Evolutionary conservation across 2,329 filamentous ascomycete species (phyloP).

Genomic region (Tolypocladium paradoxum): DNA sequence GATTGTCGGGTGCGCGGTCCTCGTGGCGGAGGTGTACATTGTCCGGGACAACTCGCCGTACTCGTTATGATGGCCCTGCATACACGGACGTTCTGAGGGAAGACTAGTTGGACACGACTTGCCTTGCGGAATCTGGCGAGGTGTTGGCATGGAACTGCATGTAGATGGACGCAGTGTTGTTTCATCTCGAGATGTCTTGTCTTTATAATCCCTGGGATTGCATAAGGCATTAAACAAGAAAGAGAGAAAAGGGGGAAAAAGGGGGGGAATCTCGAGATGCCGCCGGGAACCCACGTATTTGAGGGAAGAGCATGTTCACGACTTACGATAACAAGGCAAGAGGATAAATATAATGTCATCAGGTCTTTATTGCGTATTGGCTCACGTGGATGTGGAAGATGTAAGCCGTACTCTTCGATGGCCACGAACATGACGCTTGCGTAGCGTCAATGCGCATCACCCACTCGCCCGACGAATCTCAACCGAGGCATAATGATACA

Average conservation of each 20-base stretch:
- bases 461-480: neutral
- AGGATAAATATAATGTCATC: neutral
- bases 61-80: neutral
- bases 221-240: no score
- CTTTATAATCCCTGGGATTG: no score
- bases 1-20: constrained; percentile 49
- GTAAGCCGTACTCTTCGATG: no score
- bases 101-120: neutral
- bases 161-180: neutral
- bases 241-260: no score
- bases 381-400: neutral
- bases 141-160: neutral
- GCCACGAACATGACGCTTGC: no score
- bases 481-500: neutral
- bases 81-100: no score
- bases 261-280: no score
- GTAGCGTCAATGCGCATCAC: no score
- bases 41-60: neutral
- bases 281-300: no score
- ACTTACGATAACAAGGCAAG: neutral
- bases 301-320: no score
- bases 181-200: neutral
- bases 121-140: neutral
- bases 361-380: no score
- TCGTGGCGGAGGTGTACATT: constrained; percentile 56